Base-by-base conservation (phyloP, 176 grass and related monocot genomes). In the Aegilops sharonensis region DNA sequence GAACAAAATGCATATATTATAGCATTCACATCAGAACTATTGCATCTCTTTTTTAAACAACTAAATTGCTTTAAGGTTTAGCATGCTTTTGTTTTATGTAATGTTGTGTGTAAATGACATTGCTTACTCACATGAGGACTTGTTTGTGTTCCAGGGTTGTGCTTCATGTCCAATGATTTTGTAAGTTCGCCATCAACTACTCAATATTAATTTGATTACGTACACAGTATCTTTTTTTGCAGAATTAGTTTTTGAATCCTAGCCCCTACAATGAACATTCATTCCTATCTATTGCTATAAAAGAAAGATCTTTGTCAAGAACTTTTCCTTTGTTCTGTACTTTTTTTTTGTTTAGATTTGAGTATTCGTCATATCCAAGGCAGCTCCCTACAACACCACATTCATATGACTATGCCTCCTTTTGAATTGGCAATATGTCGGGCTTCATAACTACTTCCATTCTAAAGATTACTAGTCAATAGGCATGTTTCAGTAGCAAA, bases 141-240 rank as follows among this genome's bases (percentile, higher is more conserved):
- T 76, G 11, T 61, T 92, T 93, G 25, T 67, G 10, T 81, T 78
- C 37, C 97, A 98, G 97, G 97, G 83, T 60, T 98, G 72, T 98
- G 97, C 89, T 95, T 98, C 87, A 98, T 95, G 97, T 98, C 93
- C 36, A 98, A 95, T 88, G 97, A 95, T 85, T 94, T 95, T 88
- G 93, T 98, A 91, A 95, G 90, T 85, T 78, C 65, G 32, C 52
- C 18, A 43, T 64, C 37, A 77, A 86, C 59, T 84, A 52, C 66
- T 7, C 39, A 80, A 17, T 31, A 72, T 79, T 84, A 34, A 32
- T 75, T 76, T 54, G 73, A 76, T 27, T 75, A 52, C 43, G 10
- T 74, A 9, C 40, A 27, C 21, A 24, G 0, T 79, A 18, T 52
- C 48, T 3, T 34, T 21, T 73, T 68, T 31, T 85, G 25, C 30